Evolutionary conservation across 139 green algal genomes (phyloP).

Genomic region (Chlamydomonas applanata): DNA sequence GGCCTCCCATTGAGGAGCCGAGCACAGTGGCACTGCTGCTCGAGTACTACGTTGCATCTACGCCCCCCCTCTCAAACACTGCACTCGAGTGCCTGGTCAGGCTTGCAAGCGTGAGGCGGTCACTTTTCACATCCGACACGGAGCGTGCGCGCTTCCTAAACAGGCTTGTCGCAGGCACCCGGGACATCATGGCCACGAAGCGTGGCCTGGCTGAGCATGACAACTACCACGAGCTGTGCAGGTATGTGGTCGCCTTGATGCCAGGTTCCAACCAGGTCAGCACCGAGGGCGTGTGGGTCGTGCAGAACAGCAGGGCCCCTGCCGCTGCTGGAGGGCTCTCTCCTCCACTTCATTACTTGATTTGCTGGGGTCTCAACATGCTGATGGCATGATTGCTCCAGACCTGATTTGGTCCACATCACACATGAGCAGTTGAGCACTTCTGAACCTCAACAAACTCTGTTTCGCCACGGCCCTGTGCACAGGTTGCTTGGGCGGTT

Average conservation of each 20-base stretch:
- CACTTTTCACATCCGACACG: conserved; percentile 84
- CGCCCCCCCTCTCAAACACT: conserved; percentile 77
- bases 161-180: conserved; percentile 61
- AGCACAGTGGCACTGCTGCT: conserved; percentile 88
- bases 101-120: conserved; percentile 88
- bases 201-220: conserved; percentile 79
- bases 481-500: conserved; percentile 82
- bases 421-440: too few relatives aligned
- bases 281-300: too few relatives aligned
- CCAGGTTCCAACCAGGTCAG: too few relatives aligned
- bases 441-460: too few relatives aligned
- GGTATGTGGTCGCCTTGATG: conserved; percentile 12
- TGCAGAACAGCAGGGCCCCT: too few relatives aligned
- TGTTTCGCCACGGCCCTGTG: too few relatives aligned
- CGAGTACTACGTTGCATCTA: conserved; percentile 79
- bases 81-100: conserved; percentile 84
- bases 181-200: conserved; percentile 57
- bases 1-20: conserved; percentile 80
- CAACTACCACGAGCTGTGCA: conserved; percentile 98
- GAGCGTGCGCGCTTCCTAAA: conserved; percentile 84
- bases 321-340: too few relatives aligned
- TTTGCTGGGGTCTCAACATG: too few relatives aligned
- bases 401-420: too few relatives aligned
- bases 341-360: too few relatives aligned
- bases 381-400: too few relatives aligned